Conservation (phyloP, 495 filamentous ascomycete species). For the Penicillium taxi region DNA sequence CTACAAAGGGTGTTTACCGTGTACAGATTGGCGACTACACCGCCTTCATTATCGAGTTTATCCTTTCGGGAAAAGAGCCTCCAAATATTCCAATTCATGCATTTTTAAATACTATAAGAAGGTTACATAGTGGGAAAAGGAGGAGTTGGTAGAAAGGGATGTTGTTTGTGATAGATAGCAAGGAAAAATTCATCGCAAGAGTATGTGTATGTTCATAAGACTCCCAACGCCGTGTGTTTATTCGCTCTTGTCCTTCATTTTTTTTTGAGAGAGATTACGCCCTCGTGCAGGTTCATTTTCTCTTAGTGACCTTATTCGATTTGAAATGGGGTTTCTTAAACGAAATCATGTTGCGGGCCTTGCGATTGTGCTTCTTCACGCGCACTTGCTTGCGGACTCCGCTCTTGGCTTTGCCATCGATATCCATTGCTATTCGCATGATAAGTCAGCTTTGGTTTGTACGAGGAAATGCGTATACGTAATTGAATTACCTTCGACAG, state of each 20-base stretch:
- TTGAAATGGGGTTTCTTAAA: conserved; percentile 28
- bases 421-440: conserved; percentile 33
- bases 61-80: no score
- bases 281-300: conserved; percentile 16
- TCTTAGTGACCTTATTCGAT: conserved; percentile 23
- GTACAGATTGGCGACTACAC: conserved; percentile 8
- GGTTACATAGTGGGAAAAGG: neutral
- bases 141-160: neutral
- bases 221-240: conserved; percentile 12
- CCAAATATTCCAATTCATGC: no score
- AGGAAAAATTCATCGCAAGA: no score
- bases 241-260: neutral
- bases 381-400: conserved; percentile 22
- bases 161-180: neutral
- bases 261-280: neutral
- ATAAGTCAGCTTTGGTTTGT: neutral
- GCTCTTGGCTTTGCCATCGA: conserved; percentile 22
- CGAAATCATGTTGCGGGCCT: conserved; percentile 37
- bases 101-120: no score
- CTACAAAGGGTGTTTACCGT: conserved; percentile 7
- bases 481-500: conserved; percentile 20
- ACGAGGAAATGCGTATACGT: no score
- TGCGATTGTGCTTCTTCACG: conserved; percentile 36
- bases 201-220: conserved; percentile 6
- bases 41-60: conserved; percentile 11